Conservation (phyloP, 176 grass and related monocot species). For the Bothriochloa decipiens region DNA sequence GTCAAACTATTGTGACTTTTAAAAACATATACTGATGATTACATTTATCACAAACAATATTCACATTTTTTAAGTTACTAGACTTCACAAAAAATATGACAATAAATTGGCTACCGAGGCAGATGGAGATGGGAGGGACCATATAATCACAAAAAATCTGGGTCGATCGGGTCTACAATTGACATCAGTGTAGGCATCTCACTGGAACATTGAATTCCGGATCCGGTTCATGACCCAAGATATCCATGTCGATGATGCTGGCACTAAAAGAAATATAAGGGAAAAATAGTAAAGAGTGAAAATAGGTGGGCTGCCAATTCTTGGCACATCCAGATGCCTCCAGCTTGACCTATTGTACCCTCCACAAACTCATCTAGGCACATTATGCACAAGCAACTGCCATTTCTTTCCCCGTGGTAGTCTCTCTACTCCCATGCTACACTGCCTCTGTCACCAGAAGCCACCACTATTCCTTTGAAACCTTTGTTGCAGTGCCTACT, state of each 20-base stretch:
- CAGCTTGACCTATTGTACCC: not conserved
- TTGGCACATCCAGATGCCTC: not conserved
- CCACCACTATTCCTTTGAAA: not conserved
- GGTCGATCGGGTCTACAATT: not conserved
- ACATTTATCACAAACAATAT: not conserved
- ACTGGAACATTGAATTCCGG: not conserved
- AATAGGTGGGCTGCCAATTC: not conserved
- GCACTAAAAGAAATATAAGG: not conserved
- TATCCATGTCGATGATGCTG: not conserved
- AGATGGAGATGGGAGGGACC: not conserved
- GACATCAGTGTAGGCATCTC: not conserved
- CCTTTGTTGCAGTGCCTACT: not conserved
- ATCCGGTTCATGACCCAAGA: not conserved
- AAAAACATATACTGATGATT: not conserved
- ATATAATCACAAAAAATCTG: not conserved
- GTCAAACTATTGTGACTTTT: not conserved
- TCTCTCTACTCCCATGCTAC: not conserved
- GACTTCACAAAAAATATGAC: not conserved
- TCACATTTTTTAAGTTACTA: not conserved
- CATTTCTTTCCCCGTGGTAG: not conserved
- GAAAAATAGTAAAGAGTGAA: not conserved
- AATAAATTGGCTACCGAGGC: not conserved
- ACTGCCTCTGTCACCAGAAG: not conserved
- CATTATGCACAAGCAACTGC: not conserved
- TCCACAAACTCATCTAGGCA: not conserved